A percentile compares a stretch with the other conserved stretches of the same genome.
Conservation (phyloP, 805 yeast species). For the Maudiozyma turicensis region DNA sequence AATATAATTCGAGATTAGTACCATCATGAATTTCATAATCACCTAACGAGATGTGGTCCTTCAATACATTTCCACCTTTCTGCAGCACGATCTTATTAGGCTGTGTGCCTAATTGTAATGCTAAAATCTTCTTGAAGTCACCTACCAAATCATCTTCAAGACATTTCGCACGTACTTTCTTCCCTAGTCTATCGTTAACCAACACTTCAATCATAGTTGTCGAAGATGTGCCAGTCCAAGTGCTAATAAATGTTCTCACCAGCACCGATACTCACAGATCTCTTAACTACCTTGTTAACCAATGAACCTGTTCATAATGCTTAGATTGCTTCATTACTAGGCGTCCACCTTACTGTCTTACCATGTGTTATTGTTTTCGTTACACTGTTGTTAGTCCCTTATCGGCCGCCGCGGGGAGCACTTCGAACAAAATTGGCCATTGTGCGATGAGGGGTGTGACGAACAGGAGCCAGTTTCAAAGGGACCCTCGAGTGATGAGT, state of each 20-base stretch:
- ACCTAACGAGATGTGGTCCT: constrained; percentile 85
- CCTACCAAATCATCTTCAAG: constrained; percentile 77
- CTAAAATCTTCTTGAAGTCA: constrained; percentile 77
- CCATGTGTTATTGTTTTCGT: too few species aligned
- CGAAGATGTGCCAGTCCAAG: neutral
- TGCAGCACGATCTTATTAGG: constrained; percentile 56
- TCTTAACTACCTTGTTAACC: neutral
- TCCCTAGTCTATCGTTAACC: constrained; percentile 75
- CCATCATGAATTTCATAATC: constrained; percentile 94
- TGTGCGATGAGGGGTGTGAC: too few species aligned
- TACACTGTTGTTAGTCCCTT: neutral
- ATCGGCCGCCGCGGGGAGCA: neutral
- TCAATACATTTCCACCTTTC: constrained; percentile 75
- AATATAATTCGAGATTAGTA: constrained; percentile 75
- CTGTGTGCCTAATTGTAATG: constrained; percentile 71
- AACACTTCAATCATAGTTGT: constrained; percentile 57
- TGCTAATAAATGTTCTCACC: neutral
- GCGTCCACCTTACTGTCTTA: too few species aligned
- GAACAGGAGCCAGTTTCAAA: too few species aligned
- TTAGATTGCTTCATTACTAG: too few species aligned
- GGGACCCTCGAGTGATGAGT: too few species aligned
- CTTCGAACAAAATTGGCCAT: neutral
- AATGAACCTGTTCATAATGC: too few species aligned
- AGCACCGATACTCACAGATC: neutral
- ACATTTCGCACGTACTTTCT: constrained; percentile 81